Evolutionary conservation across 1,139 yeast species (phyloP), one percentile per base, ranked within the genome.

Genomic region (Zhuliangozyma blackwelliae): DNA sequence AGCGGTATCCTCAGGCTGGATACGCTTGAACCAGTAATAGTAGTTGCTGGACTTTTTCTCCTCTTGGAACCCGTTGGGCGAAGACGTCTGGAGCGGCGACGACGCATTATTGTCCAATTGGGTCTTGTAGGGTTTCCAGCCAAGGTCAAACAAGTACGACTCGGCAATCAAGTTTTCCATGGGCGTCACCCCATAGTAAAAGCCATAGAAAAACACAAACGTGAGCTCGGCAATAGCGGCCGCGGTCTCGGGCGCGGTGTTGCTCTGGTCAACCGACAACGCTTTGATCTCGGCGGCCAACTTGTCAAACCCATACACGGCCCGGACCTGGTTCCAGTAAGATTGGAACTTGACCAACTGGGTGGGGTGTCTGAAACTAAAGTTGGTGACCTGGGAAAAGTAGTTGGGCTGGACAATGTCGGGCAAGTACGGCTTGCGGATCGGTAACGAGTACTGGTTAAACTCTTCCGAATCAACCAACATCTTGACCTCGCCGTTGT

Each of bases 191-290:
- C 81, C 81, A 52, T 68, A 79, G 48, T 78, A 80, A 49, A 64
- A 77, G 3, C 82, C 85, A 53, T 68, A 80, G 47, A 80, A 80
- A 34, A 79, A 59, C 3, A 77, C 77, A 38, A 71, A 64, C 11
- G 69, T 64, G 40, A 68, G 49, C 47, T 68, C 70, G 32, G 65
- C 61, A 31, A 62, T 52, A 28, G 57, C 40, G 2, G 41, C 30
- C 4, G 42, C 39, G 29, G 46, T 46, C 11, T 57, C 62, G 36
- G 63, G 38, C 31, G 16, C 4, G 16, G 16, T 16, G 16, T 16
- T 16, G 46, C 44, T 50, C 35, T 50, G 47, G 38, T 53, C 57
- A n/a, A 40, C 38, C 22, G 50, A 49, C 25, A 63, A 49, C 5
- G 49, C 35, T 35, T 57, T 55, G 31, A 65, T 61, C 32, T 68